Percentiles rank a stretch among this genome's conserved stretches.
Conservation (phyloP, 495 filamentous ascomycete species). For the Trypethelium eluteriae region DNA sequence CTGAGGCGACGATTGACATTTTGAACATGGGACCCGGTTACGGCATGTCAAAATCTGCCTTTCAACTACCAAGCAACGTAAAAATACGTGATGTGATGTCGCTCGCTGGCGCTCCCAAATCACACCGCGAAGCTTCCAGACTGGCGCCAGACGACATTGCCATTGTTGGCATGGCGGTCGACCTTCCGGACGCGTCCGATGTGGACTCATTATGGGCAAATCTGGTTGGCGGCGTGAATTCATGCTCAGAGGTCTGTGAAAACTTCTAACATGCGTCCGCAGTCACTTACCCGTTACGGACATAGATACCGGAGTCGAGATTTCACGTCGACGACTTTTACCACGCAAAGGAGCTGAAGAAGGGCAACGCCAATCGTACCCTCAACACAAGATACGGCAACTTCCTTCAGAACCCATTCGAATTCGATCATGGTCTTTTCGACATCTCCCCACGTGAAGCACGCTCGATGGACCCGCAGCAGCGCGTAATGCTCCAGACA, state of each 20-base stretch:
- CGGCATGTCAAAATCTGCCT: conserved; percentile 10
- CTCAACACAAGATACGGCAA: conserved; percentile 14
- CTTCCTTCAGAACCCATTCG: conserved; percentile 13
- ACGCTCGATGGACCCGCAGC: conserved; percentile 14
- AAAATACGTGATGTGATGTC: conserved; percentile 11
- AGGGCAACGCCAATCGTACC: conserved; percentile 10
- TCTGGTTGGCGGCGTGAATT: neutral
- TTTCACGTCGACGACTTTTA: conserved; percentile 12
- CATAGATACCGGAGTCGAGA: conserved; percentile 12
- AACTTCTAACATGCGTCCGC: neutral
- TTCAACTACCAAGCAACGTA: conserved; percentile 10
- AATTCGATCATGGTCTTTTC: conserved; percentile 14
- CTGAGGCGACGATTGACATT: conserved; percentile 6
- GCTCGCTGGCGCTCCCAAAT: conserved; percentile 7
- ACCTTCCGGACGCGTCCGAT: conserved; percentile 9
- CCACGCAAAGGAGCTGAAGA: conserved; percentile 12
- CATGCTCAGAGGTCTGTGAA: conserved; percentile 10
- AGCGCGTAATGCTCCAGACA: conserved; percentile 13
- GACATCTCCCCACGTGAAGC: conserved; percentile 14
- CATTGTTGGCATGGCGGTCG: conserved; percentile 11
- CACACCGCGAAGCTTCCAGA: conserved; percentile 3
- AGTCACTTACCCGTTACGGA: conserved; percentile 3
- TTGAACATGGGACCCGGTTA: conserved; percentile 11
- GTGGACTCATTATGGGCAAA: conserved; percentile 9
- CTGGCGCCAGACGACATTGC: conserved; percentile 11